Conservation (phyloP, 2,329 filamentous ascomycete genomes). For the Clarireedia homoeocarpa region DNA sequence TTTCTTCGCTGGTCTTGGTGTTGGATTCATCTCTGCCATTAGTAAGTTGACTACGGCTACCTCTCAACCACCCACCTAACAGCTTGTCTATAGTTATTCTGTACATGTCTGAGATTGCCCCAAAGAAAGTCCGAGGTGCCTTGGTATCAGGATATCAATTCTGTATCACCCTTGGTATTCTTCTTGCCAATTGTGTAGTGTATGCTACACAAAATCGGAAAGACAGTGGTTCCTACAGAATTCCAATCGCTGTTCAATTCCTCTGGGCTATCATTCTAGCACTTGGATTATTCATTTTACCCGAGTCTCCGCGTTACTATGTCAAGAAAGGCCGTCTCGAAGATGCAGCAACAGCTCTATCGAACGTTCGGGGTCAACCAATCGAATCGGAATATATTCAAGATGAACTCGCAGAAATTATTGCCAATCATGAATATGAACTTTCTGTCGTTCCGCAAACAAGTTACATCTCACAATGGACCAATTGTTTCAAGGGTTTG, state of each 20-base stretch:
- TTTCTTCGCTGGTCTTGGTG: constrained; percentile 68
- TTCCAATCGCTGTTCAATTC: constrained; percentile 75
- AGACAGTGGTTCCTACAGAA: constrained; percentile 65
- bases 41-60: too few species aligned
- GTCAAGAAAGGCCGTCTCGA: constrained; percentile 70
- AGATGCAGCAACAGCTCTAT: constrained; percentile 53
- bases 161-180: constrained; percentile 71
- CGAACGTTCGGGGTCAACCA: constrained; percentile 64
- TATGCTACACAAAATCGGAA: constrained; percentile 58
- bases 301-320: constrained; percentile 79
- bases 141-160: constrained; percentile 77
- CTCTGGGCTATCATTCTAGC: constrained; percentile 71
- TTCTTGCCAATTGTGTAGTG: constrained; percentile 66
- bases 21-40: constrained; percentile 73
- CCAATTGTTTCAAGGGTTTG: constrained; percentile 53
- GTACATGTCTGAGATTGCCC: constrained; percentile 59
- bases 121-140: constrained; percentile 68
- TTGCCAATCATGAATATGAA: constrained; percentile 87
- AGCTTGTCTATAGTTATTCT: constrained; percentile 48
- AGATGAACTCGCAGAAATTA: constrained; percentile 73
- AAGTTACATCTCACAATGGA: constrained; percentile 62
- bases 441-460: constrained; percentile 55
- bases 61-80: too few species aligned
- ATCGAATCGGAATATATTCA: constrained; percentile 64
- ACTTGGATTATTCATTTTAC: constrained; percentile 64